Percentiles rank a stretch among this genome's conserved stretches.
Evolutionary conservation across 2,329 filamentous ascomycete genomes (phyloP).

Genomic region (Neonectria neomacrospora): DNA sequence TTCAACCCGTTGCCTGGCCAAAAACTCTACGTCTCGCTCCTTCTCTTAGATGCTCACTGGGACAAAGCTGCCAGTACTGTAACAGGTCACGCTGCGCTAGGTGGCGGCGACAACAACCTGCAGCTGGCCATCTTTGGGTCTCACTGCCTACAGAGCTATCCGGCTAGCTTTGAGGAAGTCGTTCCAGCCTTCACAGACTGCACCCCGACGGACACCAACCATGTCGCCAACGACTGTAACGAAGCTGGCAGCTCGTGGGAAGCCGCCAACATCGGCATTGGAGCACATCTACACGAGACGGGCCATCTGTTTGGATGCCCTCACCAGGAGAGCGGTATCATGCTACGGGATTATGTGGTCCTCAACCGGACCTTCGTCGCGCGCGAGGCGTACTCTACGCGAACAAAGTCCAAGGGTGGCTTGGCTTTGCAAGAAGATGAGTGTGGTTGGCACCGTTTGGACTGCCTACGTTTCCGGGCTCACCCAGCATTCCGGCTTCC

Average conservation of each 20-base stretch:
- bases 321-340: conserved; percentile 90
- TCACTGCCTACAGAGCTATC: conserved; percentile 91
- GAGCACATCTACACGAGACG: conserved; percentile 90
- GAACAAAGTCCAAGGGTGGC: conserved; percentile 85
- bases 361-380: conserved; percentile 86
- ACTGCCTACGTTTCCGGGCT: conserved; percentile 86
- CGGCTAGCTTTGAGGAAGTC: conserved; percentile 87
- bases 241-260: conserved; percentile 95
- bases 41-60: conserved; percentile 92
- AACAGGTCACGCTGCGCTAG: conserved; percentile 85
- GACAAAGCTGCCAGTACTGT: conserved; percentile 77
- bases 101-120: conserved; percentile 76
- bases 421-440: conserved; percentile 82
- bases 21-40: conserved; percentile 86
- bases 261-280: conserved; percentile 92
- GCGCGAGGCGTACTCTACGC: conserved; percentile 85
- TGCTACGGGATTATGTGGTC: conserved; percentile 87
- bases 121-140: conserved; percentile 92
- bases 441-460: conserved; percentile 90
- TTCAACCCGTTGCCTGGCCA: conserved; percentile 81
- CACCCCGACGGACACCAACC: conserved; percentile 83
- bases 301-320: conserved; percentile 92
- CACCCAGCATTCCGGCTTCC: conserved; percentile 92
- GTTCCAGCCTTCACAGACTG: conserved; percentile 90
- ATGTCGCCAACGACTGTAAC: conserved; percentile 85